Percentiles rank a stretch among this genome's conserved stretches.
phyloP scores from a whole-genome alignment of 345 rosid genomes.

The Salix dunnii region DNA sequence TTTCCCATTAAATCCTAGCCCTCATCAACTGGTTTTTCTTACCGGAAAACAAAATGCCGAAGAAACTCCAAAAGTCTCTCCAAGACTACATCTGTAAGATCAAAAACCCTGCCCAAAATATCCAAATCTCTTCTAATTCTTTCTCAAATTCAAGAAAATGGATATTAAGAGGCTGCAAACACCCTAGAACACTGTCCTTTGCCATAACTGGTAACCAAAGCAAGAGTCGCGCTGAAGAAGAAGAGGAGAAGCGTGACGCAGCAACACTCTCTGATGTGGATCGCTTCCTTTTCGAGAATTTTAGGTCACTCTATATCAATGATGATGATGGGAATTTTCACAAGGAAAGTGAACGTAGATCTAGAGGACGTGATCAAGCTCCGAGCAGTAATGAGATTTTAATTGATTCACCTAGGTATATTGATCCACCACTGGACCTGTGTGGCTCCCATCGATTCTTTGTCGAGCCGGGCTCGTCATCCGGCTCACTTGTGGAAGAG shows the following conservation, averaged over 20 bases:
- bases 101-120: slow-evolving; percentile 38
- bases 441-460: slow-evolving; percentile 48
- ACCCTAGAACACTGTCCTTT: slow-evolving; percentile 65
- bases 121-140: slow-evolving; percentile 32
- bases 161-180: slow-evolving; percentile 50
- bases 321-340: slow-evolving; percentile 22
- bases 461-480: slow-evolving; percentile 40
- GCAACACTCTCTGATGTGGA: slow-evolving; percentile 81
- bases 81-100: slow-evolving; percentile 58
- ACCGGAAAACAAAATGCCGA: slow-evolving; percentile 43
- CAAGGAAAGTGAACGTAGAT: slow-evolving; percentile 7
- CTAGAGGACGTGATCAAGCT: background rate
- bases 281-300: slow-evolving; percentile 74
- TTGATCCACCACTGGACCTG: slow-evolving; percentile 26
- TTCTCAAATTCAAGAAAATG: slow-evolving; percentile 38
- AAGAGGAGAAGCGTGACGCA: slow-evolving; percentile 18
- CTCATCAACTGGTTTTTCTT: background rate
- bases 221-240: slow-evolving; percentile 1
- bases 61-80: slow-evolving; percentile 58
- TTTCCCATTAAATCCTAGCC: background rate
- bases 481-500: slow-evolving; percentile 49
- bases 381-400: slow-evolving; percentile 5
- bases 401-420: slow-evolving; percentile 36
- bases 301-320: slow-evolving; percentile 62
- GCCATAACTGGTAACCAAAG: slow-evolving; percentile 22